phyloP scores from a whole-genome alignment of 768 basidiomycete species.

The Lyophyllum shimeji region DNA sequence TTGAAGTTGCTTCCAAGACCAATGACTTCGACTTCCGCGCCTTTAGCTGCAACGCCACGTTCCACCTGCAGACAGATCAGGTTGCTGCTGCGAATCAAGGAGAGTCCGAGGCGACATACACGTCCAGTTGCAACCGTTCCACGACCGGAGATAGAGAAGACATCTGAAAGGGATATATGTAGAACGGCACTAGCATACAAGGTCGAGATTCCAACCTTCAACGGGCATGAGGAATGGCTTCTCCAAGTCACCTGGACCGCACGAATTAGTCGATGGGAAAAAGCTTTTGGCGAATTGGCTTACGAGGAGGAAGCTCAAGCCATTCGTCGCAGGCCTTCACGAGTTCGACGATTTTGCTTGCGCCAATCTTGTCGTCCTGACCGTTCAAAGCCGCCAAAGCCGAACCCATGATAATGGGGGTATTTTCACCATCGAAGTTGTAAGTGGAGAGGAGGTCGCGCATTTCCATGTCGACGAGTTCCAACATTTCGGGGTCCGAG shows the following conservation, averaged over 20 bases:
- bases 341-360: conserved; percentile 76
- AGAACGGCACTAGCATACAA: not conserved
- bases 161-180: conserved; percentile 44
- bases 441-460: conserved; percentile 89
- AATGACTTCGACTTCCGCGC: conserved; percentile 90
- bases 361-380: conserved; percentile 76
- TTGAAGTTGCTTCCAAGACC: conserved; percentile 82
- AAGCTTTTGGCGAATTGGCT: conserved; percentile 24
- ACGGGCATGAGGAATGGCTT: conserved; percentile 96
- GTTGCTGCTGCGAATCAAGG: not conserved
- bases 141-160: conserved; percentile 97
- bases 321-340: conserved; percentile 88
- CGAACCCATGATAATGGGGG: conserved; percentile 98
- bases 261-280: not conserved
- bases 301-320: conserved; percentile 92
- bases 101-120: conserved; percentile 41
- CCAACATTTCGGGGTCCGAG: conserved; percentile 96
- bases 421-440: conserved; percentile 95
- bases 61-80: conserved; percentile 58
- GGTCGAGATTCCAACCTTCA: conserved; percentile 57
- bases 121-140: conserved; percentile 97
- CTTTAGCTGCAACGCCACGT: conserved; percentile 89
- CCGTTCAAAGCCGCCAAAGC: conserved; percentile 94
- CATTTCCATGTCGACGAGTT: conserved; percentile 99
- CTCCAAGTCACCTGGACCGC: conserved; percentile 79